phyloP scores from a whole-genome alignment of 805 yeast genomes.

The Kodamaea hsintzibuensis region DNA sequence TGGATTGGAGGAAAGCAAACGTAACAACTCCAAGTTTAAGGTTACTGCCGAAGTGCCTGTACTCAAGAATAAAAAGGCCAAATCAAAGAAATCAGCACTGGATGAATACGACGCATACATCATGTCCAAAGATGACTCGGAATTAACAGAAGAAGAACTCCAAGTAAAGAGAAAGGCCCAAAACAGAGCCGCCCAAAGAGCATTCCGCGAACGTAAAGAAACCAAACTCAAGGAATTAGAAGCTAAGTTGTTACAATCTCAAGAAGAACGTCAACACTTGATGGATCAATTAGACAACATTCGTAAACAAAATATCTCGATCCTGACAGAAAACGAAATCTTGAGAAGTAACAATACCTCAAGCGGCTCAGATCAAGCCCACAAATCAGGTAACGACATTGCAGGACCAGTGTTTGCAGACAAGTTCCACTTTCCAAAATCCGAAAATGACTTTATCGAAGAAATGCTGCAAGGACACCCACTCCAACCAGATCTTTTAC shows the following conservation, averaged over 20 bases:
- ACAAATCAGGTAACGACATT: slow-evolving; percentile 1
- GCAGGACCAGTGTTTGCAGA: slow-evolving; percentile 1
- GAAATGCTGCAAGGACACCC: slow-evolving; percentile 31
- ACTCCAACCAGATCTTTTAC: slow-evolving; percentile 20
- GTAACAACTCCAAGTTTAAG: not conserved
- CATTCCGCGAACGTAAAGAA: slow-evolving; percentile 82
- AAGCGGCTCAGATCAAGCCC: not conserved
- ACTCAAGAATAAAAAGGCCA: slow-evolving; percentile 10
- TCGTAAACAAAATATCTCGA: slow-evolving; percentile 54
- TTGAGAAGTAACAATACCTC: slow-evolving; percentile 37
- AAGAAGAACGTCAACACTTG: slow-evolving; percentile 50
- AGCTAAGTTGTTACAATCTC: slow-evolving; percentile 56
- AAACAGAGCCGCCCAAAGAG: slow-evolving; percentile 85
- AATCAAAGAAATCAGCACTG: slow-evolving; percentile 26
- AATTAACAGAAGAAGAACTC: slow-evolving; percentile 41
- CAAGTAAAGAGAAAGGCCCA: slow-evolving; percentile 69
- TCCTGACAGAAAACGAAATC: slow-evolving; percentile 63
- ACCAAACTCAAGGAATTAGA: slow-evolving; percentile 68
- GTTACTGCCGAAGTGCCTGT: not conserved
- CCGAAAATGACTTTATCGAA: slow-evolving; percentile 35
- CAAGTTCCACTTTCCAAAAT: slow-evolving; percentile 36
- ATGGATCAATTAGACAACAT: slow-evolving; percentile 50
- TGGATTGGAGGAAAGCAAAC: not conserved
- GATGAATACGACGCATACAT: slow-evolving; percentile 40
- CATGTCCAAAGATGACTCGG: slow-evolving; percentile 38